Evolutionary conservation across 2,329 filamentous ascomycete species (phyloP).

Genomic region (Phialocephala sp.): DNA sequence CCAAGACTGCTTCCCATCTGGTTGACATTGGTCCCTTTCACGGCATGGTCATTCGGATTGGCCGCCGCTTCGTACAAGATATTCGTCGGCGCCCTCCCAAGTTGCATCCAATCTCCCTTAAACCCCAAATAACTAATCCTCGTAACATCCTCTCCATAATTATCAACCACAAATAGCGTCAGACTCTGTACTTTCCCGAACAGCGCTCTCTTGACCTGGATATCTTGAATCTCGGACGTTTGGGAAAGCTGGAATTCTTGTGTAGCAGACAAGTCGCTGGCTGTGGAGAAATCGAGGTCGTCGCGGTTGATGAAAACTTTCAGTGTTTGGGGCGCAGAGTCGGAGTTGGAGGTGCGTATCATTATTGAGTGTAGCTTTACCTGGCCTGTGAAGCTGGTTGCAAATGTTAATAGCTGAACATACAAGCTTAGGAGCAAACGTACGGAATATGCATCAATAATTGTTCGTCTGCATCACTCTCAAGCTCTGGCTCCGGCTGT

Average conservation of each 20-base stretch:
- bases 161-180: constrained; percentile 89
- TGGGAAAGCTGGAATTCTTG: constrained; percentile 81
- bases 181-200: constrained; percentile 87
- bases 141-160: constrained; percentile 81
- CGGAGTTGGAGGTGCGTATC: constrained; percentile 75
- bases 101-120: constrained; percentile 89
- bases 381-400: constrained; percentile 82
- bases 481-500: constrained; percentile 72
- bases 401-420: constrained; percentile 4
- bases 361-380: constrained; percentile 91
- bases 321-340: constrained; percentile 78
- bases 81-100: constrained; percentile 81
- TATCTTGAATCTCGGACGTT: constrained; percentile 82
- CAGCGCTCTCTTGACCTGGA: constrained; percentile 83
- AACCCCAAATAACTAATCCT: constrained; percentile 86
- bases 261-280: constrained; percentile 70
- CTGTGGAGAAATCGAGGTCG: constrained; percentile 83
- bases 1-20: constrained; percentile 62
- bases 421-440: constrained; percentile 44
- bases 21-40: constrained; percentile 62
- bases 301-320: constrained; percentile 88
- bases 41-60: constrained; percentile 84
- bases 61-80: constrained; percentile 94
- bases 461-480: constrained; percentile 90
- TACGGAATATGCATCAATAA: constrained; percentile 91